Conservation (phyloP, 1,284 basidiomycete genomes). For the Schizophyllum commune region DNA sequence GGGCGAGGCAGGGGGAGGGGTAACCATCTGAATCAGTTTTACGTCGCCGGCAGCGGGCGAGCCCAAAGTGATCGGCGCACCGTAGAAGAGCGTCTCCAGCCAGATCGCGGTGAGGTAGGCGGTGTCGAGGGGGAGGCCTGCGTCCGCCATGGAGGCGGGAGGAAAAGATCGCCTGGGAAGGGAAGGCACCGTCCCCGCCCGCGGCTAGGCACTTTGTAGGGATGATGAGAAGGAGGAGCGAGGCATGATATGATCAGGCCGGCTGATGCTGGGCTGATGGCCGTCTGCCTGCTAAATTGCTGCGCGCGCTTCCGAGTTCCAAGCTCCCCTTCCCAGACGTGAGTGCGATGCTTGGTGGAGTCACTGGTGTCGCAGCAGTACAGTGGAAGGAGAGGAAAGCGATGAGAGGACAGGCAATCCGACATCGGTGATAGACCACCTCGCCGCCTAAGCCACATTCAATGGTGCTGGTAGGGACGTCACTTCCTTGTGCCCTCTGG, state of each 20-base stretch:
- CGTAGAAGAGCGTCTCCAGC: conserved; percentile 14
- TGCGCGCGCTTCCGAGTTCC: too few relatives aligned
- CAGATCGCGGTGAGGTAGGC: conserved; percentile 14
- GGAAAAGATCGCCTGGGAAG: neutral
- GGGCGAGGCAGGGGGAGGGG: neutral
- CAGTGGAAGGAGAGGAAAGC: too few relatives aligned
- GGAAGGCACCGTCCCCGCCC: neutral
- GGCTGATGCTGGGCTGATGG: neutral
- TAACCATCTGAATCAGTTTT: neutral
- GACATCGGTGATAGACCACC: too few relatives aligned
- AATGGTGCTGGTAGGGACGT: too few relatives aligned
- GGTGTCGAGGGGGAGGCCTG: conserved; percentile 3
- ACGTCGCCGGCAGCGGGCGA: neutral
- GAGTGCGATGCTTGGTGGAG: too few relatives aligned
- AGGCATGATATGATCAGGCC: neutral
- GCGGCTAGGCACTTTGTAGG: neutral
- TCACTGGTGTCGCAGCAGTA: too few relatives aligned
- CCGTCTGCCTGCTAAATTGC: too few relatives aligned
- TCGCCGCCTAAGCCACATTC: too few relatives aligned
- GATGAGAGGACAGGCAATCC: too few relatives aligned
- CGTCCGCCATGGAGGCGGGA: neutral
- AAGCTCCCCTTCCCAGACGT: too few relatives aligned
- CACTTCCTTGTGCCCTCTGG: neutral
- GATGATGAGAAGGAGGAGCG: neutral
- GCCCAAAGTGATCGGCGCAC: neutral